Base-by-base conservation (phyloP, 2,329 filamentous ascomycete genomes). In the Daldinia sp. region DNA sequence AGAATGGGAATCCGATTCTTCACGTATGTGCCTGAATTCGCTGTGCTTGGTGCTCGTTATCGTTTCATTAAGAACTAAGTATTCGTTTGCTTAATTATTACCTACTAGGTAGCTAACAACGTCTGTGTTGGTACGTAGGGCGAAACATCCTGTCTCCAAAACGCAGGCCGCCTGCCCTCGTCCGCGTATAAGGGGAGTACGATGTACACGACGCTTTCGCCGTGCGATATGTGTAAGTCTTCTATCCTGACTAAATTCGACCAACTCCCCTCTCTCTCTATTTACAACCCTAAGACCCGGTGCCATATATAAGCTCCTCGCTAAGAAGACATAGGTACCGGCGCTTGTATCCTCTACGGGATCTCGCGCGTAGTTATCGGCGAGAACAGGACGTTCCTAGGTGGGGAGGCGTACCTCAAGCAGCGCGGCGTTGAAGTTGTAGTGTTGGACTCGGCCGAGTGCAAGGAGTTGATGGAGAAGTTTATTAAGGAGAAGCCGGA, bases 191-290 rank as follows among this genome's bases (percentile, higher is more conserved):
- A 83, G 68, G 88, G 87, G 27, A 85, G 88, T 32, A 93, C 90
- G n/a, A 93, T 94, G 89, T 94, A 91, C 77, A 94, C 91, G 2
- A 93, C 90, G 0, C 80, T 94, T 5, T 91, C 89, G 2, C 91
- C 90, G 0, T 94, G 91, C 75, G 89, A 92, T 73, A 93, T 93
- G 90, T 94, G 89, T 75, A 68, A 69, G 76, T 21, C 9, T 35
- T 9, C 6, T 29, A 23, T 3, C 1, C 41, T 47, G 8, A 10
- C 13, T 47, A 2, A 3, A 3, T 13, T 47, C 19, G 11, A 5
- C 11, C 15, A 17, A 2, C 41, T 13, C 4, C 1, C 19, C 4
- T 29, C 4, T 2, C 10, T 27, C 6, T 29, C 3, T 8, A 21
- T 41, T 21, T 13, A 21, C 4, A n/a, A 47, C 13, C 15, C 11